Evolutionary conservation across 352 stramenopile species (phyloP).

Genomic region (Globisporangium viniferum): DNA sequence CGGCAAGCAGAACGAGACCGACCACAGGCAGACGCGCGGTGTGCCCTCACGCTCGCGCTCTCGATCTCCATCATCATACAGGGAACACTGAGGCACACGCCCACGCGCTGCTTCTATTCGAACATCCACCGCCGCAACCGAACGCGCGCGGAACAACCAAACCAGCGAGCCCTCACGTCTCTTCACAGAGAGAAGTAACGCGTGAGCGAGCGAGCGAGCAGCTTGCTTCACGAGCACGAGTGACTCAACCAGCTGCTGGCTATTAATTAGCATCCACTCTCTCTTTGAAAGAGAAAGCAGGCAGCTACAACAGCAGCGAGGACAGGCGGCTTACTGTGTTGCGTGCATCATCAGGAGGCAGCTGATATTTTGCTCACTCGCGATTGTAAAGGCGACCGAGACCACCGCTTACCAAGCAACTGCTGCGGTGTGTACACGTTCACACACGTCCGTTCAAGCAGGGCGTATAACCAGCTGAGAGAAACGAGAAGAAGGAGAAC

Average conservation of each 20-base stretch:
- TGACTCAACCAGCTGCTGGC: neutral
- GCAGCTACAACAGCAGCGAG: neutral
- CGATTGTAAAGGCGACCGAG: neutral
- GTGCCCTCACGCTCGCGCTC: neutral
- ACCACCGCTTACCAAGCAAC: neutral
- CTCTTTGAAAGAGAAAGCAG: neutral
- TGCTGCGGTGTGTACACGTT: neutral
- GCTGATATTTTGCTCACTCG: neutral
- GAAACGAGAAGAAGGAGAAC: neutral
- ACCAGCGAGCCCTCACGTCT: neutral
- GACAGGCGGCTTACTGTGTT: neutral
- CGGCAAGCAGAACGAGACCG: neutral
- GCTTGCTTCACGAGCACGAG: neutral
- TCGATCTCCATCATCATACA: neutral
- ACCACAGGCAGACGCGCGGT: neutral
- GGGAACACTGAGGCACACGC: neutral
- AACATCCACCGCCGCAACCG: neutral
- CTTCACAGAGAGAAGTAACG: neutral
- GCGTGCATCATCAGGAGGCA: neutral
- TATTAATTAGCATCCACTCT: neutral
- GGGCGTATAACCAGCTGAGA: slow-evolving; percentile 7
- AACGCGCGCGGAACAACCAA: slow-evolving; percentile 5
- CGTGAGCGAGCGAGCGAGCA: neutral
- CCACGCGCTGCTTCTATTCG: neutral
- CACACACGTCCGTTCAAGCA: neutral